These are phyloP conservation scores for Neurospora terricola DNA, from an alignment of 495 filamentous ascomycete genomes.

Conservation along the genomic window DNA sequence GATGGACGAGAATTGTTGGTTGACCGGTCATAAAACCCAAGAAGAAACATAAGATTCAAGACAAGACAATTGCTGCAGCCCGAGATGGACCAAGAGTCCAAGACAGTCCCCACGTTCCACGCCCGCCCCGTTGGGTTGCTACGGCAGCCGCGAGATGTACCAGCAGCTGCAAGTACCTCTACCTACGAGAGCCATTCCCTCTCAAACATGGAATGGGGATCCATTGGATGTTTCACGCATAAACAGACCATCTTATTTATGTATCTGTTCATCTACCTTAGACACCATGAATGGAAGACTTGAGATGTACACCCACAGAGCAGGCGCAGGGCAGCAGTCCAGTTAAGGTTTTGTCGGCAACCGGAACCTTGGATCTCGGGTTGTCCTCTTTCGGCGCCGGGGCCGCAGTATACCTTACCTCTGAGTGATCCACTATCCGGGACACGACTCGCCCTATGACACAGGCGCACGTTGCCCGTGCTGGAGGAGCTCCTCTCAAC, in stretches of 20 bases:
- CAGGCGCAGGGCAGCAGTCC: background rate
- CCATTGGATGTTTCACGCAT: background rate
- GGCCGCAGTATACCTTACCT: background rate
- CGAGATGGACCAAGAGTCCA: background rate
- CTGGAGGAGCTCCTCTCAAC: background rate
- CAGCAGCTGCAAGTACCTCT: background rate
- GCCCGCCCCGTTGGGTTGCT: background rate
- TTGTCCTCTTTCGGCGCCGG: background rate
- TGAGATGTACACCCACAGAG: background rate
- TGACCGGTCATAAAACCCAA: background rate
- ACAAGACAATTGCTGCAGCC: background rate
- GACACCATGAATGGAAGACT: background rate
- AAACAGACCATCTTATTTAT: background rate
- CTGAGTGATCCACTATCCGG: background rate
- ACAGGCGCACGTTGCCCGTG: background rate
- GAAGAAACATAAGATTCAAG: background rate
- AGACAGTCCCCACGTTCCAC: background rate
- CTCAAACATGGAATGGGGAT: background rate
- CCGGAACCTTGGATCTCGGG: background rate
- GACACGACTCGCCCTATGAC: background rate
- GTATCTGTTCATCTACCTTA: background rate
- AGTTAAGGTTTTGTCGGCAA: background rate
- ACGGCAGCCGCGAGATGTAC: background rate
- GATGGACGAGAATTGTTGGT: background rate
- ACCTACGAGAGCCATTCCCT: background rate